These are phyloP conservation scores for Solanum ahanhuiri DNA, from an alignment of 257 asterid genomes.

Conservation along the genomic window DNA sequence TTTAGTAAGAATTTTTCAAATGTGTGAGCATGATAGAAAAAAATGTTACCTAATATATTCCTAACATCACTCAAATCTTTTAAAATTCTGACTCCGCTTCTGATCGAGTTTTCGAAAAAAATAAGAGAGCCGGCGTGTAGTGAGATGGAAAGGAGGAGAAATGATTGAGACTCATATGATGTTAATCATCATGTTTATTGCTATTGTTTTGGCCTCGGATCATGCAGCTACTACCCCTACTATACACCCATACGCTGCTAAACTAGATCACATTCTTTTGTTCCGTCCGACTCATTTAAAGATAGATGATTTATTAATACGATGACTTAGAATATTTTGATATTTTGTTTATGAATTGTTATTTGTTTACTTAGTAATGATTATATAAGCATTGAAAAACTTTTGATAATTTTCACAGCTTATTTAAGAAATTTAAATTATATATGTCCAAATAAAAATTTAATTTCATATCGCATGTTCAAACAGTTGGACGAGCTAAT, in stretches of 20 bases:
- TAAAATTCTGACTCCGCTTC: background rate
- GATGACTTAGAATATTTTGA: no score
- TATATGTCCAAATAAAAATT: fast-evolving
- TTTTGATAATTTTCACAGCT: no score
- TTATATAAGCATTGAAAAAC: no score
- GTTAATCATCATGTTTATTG: background rate
- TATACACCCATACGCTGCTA: background rate
- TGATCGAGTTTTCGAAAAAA: no score
- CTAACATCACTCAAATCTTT: fast-evolving
- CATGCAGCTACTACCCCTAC: background rate
- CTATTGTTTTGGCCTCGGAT: background rate
- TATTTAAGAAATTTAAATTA: no score
- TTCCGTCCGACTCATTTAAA: background rate
- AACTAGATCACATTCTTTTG: background rate
- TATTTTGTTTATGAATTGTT: fast-evolving
- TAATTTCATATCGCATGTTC: no score
- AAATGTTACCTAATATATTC: background rate
- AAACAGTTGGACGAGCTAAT: no score
- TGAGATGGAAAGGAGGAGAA: background rate
- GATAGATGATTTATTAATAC: no score
- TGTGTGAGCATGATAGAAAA: background rate
- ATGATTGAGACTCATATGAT: background rate
- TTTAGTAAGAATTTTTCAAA: no score
- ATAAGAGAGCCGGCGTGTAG: background rate
- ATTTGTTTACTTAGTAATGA: fast-evolving